Evolutionary conservation across 208 protist genomes (phyloP).

Genomic region (Trypanosoma mega): DNA sequence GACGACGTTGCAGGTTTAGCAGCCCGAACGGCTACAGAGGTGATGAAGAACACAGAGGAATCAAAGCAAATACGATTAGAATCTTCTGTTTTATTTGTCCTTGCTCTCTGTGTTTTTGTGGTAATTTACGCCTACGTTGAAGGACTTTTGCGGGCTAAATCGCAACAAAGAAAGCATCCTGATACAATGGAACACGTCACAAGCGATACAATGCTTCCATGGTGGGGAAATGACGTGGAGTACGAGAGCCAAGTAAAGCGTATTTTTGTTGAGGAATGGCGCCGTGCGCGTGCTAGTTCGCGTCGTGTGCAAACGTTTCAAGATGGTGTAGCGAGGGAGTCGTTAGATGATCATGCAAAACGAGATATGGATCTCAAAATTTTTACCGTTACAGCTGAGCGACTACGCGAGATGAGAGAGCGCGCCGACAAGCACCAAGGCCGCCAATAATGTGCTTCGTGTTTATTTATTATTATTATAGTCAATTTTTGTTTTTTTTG

Average conservation of each 20-base stretch:
- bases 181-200: constrained; percentile 64
- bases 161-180: constrained; percentile 48
- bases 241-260: constrained; percentile 90
- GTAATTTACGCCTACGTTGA: constrained; percentile 67
- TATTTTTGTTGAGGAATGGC: constrained; percentile 89
- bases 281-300: constrained; percentile 60
- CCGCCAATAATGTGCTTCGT: constrained; percentile 28
- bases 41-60: constrained; percentile 86
- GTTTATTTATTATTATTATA: neutral
- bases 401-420: constrained; percentile 69
- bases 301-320: constrained; percentile 68
- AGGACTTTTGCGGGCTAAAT: constrained; percentile 46
- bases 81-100: constrained; percentile 52
- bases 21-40: constrained; percentile 70
- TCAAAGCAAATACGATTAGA: constrained; percentile 61
- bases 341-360: constrained; percentile 65
- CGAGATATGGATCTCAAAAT: constrained; percentile 83
- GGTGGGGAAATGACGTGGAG: constrained; percentile 87
- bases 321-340: constrained; percentile 76
- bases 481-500: neutral
- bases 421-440: constrained; percentile 58
- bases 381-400: constrained; percentile 80
- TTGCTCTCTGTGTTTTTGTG: constrained; percentile 47
- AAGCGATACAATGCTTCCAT: constrained; percentile 84
- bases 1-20: constrained; percentile 74